Evolutionary conservation across 495 filamentous ascomycete genomes (phyloP).

Genomic region (Trichoderma asperelloides): DNA sequence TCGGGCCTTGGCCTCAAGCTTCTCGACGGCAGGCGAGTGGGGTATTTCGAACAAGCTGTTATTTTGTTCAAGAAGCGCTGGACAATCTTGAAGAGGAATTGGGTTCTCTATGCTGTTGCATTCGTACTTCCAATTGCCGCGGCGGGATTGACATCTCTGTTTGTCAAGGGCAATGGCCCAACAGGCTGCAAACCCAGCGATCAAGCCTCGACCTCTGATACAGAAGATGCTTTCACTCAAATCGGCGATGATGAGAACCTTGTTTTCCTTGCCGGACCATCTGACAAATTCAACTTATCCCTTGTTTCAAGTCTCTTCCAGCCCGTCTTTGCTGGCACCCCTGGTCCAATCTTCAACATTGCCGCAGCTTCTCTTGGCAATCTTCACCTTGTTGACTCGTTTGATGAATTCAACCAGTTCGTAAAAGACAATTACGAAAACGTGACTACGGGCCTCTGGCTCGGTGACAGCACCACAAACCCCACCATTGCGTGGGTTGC

Average conservation of each 20-base stretch:
- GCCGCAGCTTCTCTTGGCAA: conserved; percentile 18
- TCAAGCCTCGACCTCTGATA: conserved; percentile 16
- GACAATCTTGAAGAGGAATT: conserved; percentile 67
- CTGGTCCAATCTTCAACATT: background rate
- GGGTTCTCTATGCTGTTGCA: conserved; percentile 62
- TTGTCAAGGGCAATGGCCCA: conserved; percentile 48
- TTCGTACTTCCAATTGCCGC: conserved; percentile 67
- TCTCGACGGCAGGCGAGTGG: conserved; percentile 55
- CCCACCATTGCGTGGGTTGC: conserved; percentile 57
- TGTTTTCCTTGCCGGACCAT: conserved; percentile 54
- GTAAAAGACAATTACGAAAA: conserved; percentile 51
- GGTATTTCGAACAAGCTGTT: conserved; percentile 54
- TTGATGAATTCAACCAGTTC: conserved; percentile 58
- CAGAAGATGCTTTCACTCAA: conserved; percentile 27
- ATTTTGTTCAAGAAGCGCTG: conserved; percentile 70
- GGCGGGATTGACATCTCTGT: conserved; percentile 63
- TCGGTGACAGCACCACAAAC: conserved; percentile 44
- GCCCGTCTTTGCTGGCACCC: conserved; percentile 19
- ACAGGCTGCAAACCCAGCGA: conserved; percentile 50
- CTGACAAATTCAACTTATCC: conserved; percentile 33
- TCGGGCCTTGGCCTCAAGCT: conserved; percentile 41
- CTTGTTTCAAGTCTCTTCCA: conserved; percentile 26
- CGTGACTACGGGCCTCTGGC: conserved; percentile 66
- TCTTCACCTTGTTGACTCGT: conserved; percentile 52
- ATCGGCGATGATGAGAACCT: conserved; percentile 18